These are phyloP conservation scores for Flaveria floridana DNA, from an alignment of 140 eudicot species.

Conservation along the genomic window DNA sequence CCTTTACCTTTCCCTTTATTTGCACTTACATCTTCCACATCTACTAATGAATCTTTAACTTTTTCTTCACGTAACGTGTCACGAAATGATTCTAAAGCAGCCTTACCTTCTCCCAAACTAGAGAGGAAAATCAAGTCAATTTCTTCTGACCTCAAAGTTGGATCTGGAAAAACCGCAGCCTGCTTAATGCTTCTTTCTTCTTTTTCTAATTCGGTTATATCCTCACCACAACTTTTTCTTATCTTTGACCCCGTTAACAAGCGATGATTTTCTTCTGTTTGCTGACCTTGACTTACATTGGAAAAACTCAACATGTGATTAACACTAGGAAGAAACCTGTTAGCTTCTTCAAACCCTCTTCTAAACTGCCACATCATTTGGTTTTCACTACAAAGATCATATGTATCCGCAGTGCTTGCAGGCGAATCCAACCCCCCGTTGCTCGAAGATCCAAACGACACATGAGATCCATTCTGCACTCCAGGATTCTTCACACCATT, in stretches of 20 bases:
- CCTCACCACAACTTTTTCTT: constrained; percentile 43
- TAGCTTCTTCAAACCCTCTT: constrained; percentile 70
- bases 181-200: constrained; percentile 56
- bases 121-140: constrained; percentile 54
- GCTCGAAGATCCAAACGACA: constrained; percentile 37
- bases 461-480: constrained; percentile 26
- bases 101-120: constrained; percentile 42
- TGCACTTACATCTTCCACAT: constrained; percentile 23
- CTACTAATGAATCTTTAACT: constrained; percentile 27
- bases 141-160: constrained; percentile 49
- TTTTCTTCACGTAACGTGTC: constrained; percentile 45
- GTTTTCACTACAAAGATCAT: constrained; percentile 40
- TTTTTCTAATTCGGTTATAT: constrained; percentile 43
- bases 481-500: constrained; percentile 24
- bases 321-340: constrained; percentile 53
- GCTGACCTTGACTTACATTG: constrained; percentile 17
- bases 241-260: constrained; percentile 33
- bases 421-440: constrained; percentile 56
- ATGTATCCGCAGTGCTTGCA: constrained; percentile 44
- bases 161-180: constrained; percentile 52
- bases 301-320: constrained; percentile 32
- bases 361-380: constrained; percentile 52
- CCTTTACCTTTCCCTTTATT: constrained; percentile 38
- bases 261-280: constrained; percentile 14
- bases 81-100: constrained; percentile 41